Conservation (phyloP, 2,329 filamentous ascomycete genomes). For the Cylindrodendrum hubeiense region DNA sequence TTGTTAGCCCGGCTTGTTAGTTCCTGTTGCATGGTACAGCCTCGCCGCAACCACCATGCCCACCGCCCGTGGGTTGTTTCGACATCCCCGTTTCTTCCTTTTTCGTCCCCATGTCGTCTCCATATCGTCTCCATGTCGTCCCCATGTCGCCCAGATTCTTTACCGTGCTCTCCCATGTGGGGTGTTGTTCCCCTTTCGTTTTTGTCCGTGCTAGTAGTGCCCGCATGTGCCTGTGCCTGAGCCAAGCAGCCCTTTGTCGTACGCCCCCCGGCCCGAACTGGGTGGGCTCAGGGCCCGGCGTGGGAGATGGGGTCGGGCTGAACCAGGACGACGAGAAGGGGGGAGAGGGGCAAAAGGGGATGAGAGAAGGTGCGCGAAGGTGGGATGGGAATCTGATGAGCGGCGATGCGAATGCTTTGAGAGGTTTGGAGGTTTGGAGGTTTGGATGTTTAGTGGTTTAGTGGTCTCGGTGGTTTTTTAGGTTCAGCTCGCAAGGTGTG, state of each 20-base stretch:
- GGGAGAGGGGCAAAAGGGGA: neutral
- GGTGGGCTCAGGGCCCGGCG: conserved; percentile 1
- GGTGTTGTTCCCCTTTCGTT: neutral
- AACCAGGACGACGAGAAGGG: conserved; percentile 1
- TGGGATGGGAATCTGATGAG: neutral
- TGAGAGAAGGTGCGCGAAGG: neutral
- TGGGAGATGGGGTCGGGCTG: conserved; percentile 5
- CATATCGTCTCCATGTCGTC: neutral
- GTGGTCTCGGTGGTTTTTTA: neutral
- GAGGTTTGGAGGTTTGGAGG: neutral
- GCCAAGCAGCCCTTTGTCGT: neutral
- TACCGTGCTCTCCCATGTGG: too few relatives aligned
- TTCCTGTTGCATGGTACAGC: conserved; percentile 13
- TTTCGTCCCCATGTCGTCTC: conserved; percentile 5
- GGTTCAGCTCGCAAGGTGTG: neutral
- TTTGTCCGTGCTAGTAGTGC: neutral
- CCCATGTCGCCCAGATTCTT: neutral
- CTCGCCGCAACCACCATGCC: conserved; percentile 3
- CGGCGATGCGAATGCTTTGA: neutral
- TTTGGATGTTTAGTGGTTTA: conserved; percentile 1
- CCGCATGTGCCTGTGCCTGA: conserved; percentile 12
- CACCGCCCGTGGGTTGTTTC: neutral
- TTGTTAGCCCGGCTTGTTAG: neutral
- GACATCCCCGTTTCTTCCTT: neutral
- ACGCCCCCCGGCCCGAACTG: neutral